Evolutionary conservation across 805 yeast species (phyloP), one percentile per base, ranked within the genome.

Genomic region (Teunomyces gatunensis): DNA sequence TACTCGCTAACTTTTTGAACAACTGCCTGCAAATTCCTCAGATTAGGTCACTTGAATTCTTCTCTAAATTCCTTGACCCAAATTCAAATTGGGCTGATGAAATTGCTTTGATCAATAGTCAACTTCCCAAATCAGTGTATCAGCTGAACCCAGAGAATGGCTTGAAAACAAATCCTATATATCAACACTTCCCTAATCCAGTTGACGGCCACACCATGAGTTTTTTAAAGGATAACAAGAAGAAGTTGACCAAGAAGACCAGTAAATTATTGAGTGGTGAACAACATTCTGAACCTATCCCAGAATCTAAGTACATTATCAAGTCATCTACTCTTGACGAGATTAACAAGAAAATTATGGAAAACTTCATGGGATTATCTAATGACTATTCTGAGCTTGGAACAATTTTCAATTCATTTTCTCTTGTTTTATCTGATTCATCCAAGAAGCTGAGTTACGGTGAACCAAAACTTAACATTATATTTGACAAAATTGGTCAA

Each of bases 31-130:
- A 68, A 7, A 81, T 84, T 41, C 69, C 72, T 1, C 79, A 75
- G 52, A 74, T 94, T 18, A 67, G 81, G 34, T 74, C 74, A 21
- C 79, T 84, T 53, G 75, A 75, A 15, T 81, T 87, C 18, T 88
- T 90, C 58, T 77, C 81, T 35, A 81, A 85, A 59, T 94, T 94
- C 59, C 65, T 94, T 47, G 94, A 90, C 60, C 96, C 98, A 5
- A 85, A 85, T 50, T 81, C 88, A 10, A 79, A 80, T 54, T 94
- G 97, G 92, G 73, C 78, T 20, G 96, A 91, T 59, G 96, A 73
- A 47, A 63, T 68, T 4, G 47, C 61, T 13, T 55, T 72, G 39
- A 63, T 71, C 7, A 55, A 58, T 20, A 64, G 67, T 46, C 75
- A 71, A 46, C 57, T 73, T 39, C 78, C 78, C 2, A 67, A 65